phyloP scores from a whole-genome alignment of 495 filamentous ascomycete genomes.

The Chaetomium cochliodes region DNA sequence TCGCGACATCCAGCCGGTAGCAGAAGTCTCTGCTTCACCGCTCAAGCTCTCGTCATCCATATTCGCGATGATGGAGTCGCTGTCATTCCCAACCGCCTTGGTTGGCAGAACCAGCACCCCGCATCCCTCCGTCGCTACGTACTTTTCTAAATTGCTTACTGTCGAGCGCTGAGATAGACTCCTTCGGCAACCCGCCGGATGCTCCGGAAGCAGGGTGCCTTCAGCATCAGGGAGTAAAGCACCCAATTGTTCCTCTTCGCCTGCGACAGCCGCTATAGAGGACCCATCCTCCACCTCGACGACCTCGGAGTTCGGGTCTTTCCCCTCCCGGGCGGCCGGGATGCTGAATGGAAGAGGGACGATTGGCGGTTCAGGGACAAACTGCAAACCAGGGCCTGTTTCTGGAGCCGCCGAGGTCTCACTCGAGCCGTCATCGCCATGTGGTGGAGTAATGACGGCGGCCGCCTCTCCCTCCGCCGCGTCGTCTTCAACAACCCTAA shows the following conservation, averaged over 20 bases:
- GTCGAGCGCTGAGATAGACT: conserved; percentile 43
- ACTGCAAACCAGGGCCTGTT: conserved; percentile 18
- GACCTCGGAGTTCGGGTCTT: conserved; percentile 2
- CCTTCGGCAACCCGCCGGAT: not conserved
- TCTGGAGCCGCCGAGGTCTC: not conserved
- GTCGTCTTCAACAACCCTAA: conserved; percentile 45
- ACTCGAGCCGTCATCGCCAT: conserved; percentile 25
- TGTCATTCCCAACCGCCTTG: conserved; percentile 36
- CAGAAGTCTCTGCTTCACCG: conserved; percentile 30
- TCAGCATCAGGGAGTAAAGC: not conserved
- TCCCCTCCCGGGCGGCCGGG: conserved; percentile 37
- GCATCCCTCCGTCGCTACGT: conserved; percentile 32
- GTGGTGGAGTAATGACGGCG: conserved; percentile 28
- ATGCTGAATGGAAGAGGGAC: conserved; percentile 62
- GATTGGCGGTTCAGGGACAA: conserved; percentile 35
- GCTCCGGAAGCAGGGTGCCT: not conserved
- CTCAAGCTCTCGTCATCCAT: conserved; percentile 51
- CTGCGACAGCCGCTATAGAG: conserved; percentile 55
- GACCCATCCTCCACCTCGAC: not conserved
- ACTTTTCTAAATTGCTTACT: conserved; percentile 19
- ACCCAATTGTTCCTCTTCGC: conserved; percentile 46
- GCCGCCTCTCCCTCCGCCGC: conserved; percentile 25
- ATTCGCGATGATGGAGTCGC: conserved; percentile 53
- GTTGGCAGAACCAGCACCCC: conserved; percentile 48
- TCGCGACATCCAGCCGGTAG: not conserved